phyloP scores from a whole-genome alignment of 805 yeast genomes.

The Scheffersomyces coipomensis region DNA sequence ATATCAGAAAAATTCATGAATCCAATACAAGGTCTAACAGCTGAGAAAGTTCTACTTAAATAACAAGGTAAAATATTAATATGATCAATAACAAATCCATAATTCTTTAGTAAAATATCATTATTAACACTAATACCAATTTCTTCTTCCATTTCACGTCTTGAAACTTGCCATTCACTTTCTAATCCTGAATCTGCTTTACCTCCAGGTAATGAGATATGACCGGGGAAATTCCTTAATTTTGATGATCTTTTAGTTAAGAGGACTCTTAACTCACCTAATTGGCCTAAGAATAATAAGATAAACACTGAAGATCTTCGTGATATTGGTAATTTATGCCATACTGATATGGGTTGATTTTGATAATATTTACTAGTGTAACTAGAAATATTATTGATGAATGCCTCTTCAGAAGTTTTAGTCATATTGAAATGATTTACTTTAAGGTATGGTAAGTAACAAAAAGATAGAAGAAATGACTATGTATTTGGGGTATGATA shows the following conservation, averaged over 20 bases:
- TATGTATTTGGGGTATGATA: too few species aligned
- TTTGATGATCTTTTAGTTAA: slow-evolving; percentile 74
- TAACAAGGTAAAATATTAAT: slow-evolving; percentile 72
- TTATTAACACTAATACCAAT: slow-evolving; percentile 66
- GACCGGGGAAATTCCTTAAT: slow-evolving; percentile 79
- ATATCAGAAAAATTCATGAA: slow-evolving; percentile 43
- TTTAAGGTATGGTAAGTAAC: too few species aligned
- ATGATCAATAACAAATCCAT: slow-evolving; percentile 59
- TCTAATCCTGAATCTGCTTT: slow-evolving; percentile 73
- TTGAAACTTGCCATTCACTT: slow-evolving; percentile 66
- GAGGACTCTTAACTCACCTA: slow-evolving; percentile 74
- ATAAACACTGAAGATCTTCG: slow-evolving; percentile 81
- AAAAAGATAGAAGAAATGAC: too few species aligned
- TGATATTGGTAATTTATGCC: slow-evolving; percentile 63
- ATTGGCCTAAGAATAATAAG: slow-evolving; percentile 66
- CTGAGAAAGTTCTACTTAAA: slow-evolving; percentile 75
- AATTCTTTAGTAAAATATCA: slow-evolving; percentile 35
- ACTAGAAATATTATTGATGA: slow-evolving; percentile 16
- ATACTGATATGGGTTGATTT: slow-evolving; percentile 36
- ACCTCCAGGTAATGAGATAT: slow-evolving; percentile 92
- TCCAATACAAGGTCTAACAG: slow-evolving; percentile 80
- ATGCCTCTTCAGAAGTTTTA: slow-evolving; percentile 3
- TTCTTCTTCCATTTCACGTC: slow-evolving; percentile 86
- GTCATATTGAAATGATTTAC: too few species aligned
- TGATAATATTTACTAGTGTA: slow-evolving; percentile 33